These are phyloP conservation scores for Coniella vitis DNA, from an alignment of 2,329 filamentous ascomycete species.

Conservation along the genomic window DNA sequence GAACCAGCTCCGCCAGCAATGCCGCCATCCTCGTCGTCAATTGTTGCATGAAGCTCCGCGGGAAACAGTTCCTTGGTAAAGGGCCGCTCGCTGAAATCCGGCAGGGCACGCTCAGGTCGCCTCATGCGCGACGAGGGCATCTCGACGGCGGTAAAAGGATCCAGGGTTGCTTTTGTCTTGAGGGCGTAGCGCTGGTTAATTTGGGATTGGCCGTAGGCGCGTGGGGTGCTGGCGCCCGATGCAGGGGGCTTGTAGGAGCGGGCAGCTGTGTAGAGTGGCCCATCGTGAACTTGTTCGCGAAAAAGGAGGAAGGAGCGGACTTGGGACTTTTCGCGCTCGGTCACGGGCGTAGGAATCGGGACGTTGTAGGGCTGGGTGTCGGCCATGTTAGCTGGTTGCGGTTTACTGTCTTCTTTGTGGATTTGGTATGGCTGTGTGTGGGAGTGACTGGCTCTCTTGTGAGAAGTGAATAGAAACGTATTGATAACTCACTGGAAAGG, in stretches of 20 bases:
- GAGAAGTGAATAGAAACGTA: too few species aligned
- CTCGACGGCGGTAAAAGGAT: conserved; percentile 53
- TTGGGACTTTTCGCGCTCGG: conserved; percentile 36
- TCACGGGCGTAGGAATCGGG: conserved; percentile 37
- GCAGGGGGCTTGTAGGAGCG: conserved; percentile 36
- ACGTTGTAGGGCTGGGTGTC: conserved; percentile 40
- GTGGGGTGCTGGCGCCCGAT: conserved; percentile 28
- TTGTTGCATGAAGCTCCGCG: conserved; percentile 46
- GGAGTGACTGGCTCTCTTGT: too few species aligned
- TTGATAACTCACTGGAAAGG: conserved; percentile 43
- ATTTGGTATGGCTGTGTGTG: background rate
- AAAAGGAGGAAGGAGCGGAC: conserved; percentile 48
- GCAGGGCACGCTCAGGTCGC: conserved; percentile 44
- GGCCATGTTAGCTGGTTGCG: background rate
- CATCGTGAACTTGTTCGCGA: conserved; percentile 49
- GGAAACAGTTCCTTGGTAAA: conserved; percentile 46
- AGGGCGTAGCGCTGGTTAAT: conserved; percentile 49
- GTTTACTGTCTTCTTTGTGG: background rate
- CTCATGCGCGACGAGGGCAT: conserved; percentile 51
- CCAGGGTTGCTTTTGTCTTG: conserved; percentile 47
- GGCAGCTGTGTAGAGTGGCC: conserved; percentile 50
- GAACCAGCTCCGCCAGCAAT: conserved; percentile 23
- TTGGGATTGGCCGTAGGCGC: conserved; percentile 50
- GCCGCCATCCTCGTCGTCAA: conserved; percentile 40
- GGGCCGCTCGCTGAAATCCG: conserved; percentile 44